Base-by-base conservation (phyloP, 345 rosid genomes). In the Ailanthus altissimus region DNA sequence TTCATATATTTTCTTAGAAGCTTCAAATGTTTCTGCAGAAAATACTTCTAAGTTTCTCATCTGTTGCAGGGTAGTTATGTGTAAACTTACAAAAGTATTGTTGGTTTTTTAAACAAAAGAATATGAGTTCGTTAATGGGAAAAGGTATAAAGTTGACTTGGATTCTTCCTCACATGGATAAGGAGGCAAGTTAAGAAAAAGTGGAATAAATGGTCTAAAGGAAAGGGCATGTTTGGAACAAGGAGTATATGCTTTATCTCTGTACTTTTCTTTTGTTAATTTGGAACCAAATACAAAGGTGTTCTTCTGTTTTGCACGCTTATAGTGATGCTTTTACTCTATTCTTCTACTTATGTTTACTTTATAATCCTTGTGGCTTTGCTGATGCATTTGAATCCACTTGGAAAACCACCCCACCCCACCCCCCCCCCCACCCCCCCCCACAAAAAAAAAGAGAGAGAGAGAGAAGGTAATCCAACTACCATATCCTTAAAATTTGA, bases 111-210 rank as follows among this genome's bases (percentile, higher is more conserved):
- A 32, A 32, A 32, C 38, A 32, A 40, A n/a, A 65, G 63, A 40
- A 23, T 32, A 8, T 26, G 5, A 36, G 49, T 38, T 53, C 1
- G n/a, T 36, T 57, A 13, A 51, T 8, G 53, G 43, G 2, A 6
- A 50, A 60, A 56, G 12, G n/a, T 64, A 16, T 11, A 8, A 12
- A 67, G 47, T 77, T 26, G 75, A 61, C 72, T 77, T 26, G 21
- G 72, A 53, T 42, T 79, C 67, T 50, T 60, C n/a, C 12, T 28
- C 79, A 66, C 79, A 74, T 75, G 79, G 72, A 66, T 59, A 73
- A 61, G 75, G 54, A 26, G 61, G 26, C 70, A 61, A 72, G 1
- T 5, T 8, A 73, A 78, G 28, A 28, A 58, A 25, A n/a, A 78
- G 61, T 5, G 25, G 60, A 23, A 69, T 1, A 42, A 25, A 23